Percentiles rank a stretch among this genome's conserved stretches.
Conservation (phyloP, 2,329 filamentous ascomycete species). For the Arthrobotrys megalospora region DNA sequence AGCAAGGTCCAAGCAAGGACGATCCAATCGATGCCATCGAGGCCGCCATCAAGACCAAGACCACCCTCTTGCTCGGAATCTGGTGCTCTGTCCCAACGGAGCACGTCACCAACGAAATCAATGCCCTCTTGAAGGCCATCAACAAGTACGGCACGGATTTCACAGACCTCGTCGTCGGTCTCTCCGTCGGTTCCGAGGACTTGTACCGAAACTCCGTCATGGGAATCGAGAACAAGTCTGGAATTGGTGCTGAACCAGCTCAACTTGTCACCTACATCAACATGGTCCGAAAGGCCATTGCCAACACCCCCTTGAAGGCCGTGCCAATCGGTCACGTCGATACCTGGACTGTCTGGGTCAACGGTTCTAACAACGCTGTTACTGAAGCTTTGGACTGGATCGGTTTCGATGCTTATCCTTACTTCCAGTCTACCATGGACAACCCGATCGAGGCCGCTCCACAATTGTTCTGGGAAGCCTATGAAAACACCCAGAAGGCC, state of each 20-base stretch:
- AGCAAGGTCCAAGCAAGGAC: slow-evolving; percentile 73
- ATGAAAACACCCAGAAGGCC: slow-evolving; percentile 74
- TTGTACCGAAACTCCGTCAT: slow-evolving; percentile 83
- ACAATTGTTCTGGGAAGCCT: slow-evolving; percentile 78
- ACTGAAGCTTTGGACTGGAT: slow-evolving; percentile 82
- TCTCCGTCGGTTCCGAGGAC: slow-evolving; percentile 89
- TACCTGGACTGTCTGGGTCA: slow-evolving; percentile 86
- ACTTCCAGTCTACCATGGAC: slow-evolving; percentile 80
- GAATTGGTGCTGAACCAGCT: slow-evolving; percentile 76
- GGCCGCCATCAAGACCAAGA: slow-evolving; percentile 85
- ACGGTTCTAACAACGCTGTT: slow-evolving; percentile 79
- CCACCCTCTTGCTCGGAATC: slow-evolving; percentile 83
- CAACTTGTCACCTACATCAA: slow-evolving; percentile 79
- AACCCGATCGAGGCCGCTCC: slow-evolving; percentile 78
- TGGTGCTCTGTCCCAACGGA: slow-evolving; percentile 81
- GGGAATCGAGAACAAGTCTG: slow-evolving; percentile 76
- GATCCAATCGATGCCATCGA: slow-evolving; percentile 80
- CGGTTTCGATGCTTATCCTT: slow-evolving; percentile 87
- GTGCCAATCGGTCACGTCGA: slow-evolving; percentile 85
- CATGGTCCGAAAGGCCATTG: slow-evolving; percentile 76
- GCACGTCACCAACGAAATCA: slow-evolving; percentile 79
- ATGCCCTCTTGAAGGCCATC: slow-evolving; percentile 80
- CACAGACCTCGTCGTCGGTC: slow-evolving; percentile 79
- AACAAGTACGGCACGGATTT: slow-evolving; percentile 78
- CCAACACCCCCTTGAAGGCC: slow-evolving; percentile 74